A percentile compares a stretch with the other conserved stretches of the same genome.
Conservation (phyloP, 2,329 filamentous ascomycete species). For the Ophiostoma himal-ulmi region DNA sequence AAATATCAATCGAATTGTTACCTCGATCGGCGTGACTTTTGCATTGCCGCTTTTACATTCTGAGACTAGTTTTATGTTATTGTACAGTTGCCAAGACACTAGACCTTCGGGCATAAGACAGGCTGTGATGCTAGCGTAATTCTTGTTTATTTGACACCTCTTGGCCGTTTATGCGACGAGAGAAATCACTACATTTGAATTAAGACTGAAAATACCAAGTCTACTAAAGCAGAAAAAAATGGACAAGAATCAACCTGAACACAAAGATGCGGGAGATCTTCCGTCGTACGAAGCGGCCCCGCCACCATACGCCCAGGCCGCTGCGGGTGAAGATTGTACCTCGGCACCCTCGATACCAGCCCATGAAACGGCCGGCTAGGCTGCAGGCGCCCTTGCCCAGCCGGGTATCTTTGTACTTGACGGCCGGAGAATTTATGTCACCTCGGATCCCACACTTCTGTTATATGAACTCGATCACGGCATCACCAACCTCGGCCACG, state of each 20-base stretch:
- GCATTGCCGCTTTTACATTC: no score
- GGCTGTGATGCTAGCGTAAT: no score
- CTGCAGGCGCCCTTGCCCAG: not conserved
- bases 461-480: not conserved
- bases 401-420: not conserved
- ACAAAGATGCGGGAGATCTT: no score
- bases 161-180: not conserved
- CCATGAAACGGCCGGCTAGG: not conserved
- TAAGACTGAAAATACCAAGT: not conserved
- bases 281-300: not conserved
- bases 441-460: not conserved
- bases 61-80: no score
- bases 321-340: not conserved
- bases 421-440: not conserved
- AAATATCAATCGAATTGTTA: no score
- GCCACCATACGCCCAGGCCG: not conserved
- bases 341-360: not conserved
- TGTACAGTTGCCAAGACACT: not conserved
- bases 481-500: not conserved
- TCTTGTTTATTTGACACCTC: not conserved
- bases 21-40: no score
- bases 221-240: not conserved
- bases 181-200: not conserved
- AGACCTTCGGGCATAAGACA: not conserved
- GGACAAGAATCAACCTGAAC: not conserved